Conservation (phyloP, 805 yeast species). For the Brettanomyces sp. region DNA sequence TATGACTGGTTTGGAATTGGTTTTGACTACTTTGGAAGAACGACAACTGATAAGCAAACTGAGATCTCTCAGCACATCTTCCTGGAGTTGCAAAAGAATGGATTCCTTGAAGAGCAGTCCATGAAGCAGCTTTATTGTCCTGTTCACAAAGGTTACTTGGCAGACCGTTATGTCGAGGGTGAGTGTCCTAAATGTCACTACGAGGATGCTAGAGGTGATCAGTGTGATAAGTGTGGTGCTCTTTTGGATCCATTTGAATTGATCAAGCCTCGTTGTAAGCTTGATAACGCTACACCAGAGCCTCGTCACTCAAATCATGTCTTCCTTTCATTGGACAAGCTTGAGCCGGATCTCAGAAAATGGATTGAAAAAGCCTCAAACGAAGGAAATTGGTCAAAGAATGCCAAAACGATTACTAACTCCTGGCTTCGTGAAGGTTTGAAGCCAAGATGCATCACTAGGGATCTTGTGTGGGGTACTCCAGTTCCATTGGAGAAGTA, state of each 20-base stretch:
- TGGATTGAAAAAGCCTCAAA: constrained; percentile 67
- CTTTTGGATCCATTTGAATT: constrained; percentile 88
- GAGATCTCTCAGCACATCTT: constrained; percentile 94
- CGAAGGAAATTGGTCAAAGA: constrained; percentile 85
- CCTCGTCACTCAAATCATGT: constrained; percentile 78
- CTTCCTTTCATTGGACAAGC: constrained; percentile 72
- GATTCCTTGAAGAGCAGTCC: constrained; percentile 74
- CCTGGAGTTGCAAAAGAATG: constrained; percentile 63
- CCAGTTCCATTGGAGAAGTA: constrained; percentile 89
- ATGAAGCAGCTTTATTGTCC: constrained; percentile 90
- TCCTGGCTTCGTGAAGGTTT: constrained; percentile 94
- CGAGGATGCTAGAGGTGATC: constrained; percentile 98
- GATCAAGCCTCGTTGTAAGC: constrained; percentile 89
- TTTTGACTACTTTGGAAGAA: constrained; percentile 93
- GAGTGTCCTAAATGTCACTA: constrained; percentile 91
- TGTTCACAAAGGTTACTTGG: constrained; percentile 80
- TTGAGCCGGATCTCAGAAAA: constrained; percentile 62
- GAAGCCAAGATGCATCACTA: constrained; percentile 89
- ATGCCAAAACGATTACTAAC: constrained; percentile 78
- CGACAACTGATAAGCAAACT: constrained; percentile 87
- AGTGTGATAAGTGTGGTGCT: constrained; percentile 93
- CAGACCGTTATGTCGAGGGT: constrained; percentile 97
- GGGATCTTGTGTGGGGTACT: constrained; percentile 97
- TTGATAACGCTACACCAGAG: constrained; percentile 76
- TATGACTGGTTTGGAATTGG: constrained; percentile 96